Evolutionary conservation across 2,329 filamentous ascomycete genomes (phyloP).

Genomic region (Cadophora luteo-olivacea): DNA sequence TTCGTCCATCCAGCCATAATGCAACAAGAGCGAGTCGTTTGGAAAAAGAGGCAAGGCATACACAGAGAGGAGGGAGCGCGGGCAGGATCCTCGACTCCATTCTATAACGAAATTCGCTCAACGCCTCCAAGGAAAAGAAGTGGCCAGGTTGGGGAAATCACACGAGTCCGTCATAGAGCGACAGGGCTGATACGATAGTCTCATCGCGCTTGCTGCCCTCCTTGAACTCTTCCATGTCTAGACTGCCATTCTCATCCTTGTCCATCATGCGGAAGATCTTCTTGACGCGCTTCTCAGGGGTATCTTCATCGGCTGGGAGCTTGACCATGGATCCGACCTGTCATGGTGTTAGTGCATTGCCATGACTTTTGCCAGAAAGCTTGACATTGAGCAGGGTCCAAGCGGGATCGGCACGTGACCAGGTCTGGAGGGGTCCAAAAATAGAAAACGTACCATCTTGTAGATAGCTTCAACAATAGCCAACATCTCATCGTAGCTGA

Average conservation of each 20-base stretch:
- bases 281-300: constrained; percentile 94
- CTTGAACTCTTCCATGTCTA: constrained; percentile 98
- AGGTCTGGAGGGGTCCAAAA: constrained; percentile 5
- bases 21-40: constrained; percentile 15
- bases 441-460: constrained; percentile 79
- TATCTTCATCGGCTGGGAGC: constrained; percentile 97
- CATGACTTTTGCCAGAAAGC: constrained; percentile 15
- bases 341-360: constrained; percentile 20
- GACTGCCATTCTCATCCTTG: constrained; percentile 97
- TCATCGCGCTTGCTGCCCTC: constrained; percentile 98
- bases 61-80: constrained; percentile 13
- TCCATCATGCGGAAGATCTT: constrained; percentile 99
- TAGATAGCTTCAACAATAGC: constrained; percentile 99
- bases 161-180: constrained; percentile 94
- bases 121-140: constrained; percentile 17
- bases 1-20: constrained; percentile 9
- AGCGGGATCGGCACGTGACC: neutral
- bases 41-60: neutral
- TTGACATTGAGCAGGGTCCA: neutral
- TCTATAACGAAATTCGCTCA: constrained; percentile 20
- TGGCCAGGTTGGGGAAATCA: constrained; percentile 49
- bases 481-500: constrained; percentile 99
- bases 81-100: constrained; percentile 10
- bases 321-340: constrained; percentile 99
- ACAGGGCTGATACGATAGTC: constrained; percentile 96